Conservation (phyloP, 192 early-diverging fungal species). For the Allomyces javanicus region DNA sequence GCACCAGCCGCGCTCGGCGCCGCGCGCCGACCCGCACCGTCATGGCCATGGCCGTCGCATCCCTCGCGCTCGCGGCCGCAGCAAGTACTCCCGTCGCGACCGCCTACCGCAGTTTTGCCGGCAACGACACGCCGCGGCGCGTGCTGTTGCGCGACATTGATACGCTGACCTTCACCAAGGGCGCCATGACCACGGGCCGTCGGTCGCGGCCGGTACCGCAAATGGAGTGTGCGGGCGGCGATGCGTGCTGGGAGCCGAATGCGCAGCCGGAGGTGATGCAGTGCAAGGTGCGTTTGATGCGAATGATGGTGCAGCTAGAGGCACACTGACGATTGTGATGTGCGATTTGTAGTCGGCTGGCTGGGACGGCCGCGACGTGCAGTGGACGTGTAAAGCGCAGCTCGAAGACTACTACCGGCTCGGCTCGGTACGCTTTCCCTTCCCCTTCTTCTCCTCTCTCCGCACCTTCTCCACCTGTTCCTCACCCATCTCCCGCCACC, state of each 20-base stretch:
- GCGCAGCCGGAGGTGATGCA: slow-evolving; percentile 14
- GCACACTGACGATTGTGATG: slow-evolving; percentile 1
- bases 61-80: no score
- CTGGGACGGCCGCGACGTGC: slow-evolving; percentile 8
- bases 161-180: slow-evolving; percentile 12
- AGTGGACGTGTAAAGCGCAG: slow-evolving; percentile 24
- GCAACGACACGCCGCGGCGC: slow-evolving; percentile 1
- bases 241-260: slow-evolving; percentile 9
- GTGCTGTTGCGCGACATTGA: slow-evolving; percentile 14
- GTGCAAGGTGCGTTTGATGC: no score
- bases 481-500: no score
- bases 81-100: no score
- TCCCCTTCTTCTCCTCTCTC: no score
- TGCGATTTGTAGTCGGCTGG: slow-evolving; percentile 6
- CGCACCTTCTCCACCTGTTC: no score
- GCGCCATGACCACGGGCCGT: slow-evolving; percentile 15
- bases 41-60: no score
- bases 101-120: not conserved
- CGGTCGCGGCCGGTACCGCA: slow-evolving; percentile 18
- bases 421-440: slow-evolving; percentile 2
- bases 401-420: slow-evolving; percentile 16
- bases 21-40: no score
- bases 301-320: no score
- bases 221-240: slow-evolving; percentile 19
- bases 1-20: no score